Percentiles rank a stretch among this genome's conserved stretches.
These are phyloP conservation scores for Thielaviopsis euricoi DNA, from an alignment of 2,329 filamentous ascomycete genomes.

Conservation along the genomic window DNA sequence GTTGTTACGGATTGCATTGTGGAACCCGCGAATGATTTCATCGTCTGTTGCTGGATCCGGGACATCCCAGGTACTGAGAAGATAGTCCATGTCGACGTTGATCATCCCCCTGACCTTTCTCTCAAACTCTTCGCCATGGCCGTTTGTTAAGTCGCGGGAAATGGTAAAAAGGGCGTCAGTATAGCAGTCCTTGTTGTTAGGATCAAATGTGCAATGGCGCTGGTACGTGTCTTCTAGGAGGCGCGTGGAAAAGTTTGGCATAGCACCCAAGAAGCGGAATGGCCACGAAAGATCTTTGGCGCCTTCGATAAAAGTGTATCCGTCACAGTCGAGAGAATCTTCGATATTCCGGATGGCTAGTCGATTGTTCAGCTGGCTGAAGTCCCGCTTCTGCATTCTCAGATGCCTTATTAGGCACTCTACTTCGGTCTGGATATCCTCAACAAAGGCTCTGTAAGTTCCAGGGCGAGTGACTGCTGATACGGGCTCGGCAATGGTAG, in stretches of 20 bases:
- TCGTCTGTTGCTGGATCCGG: slow-evolving; percentile 14
- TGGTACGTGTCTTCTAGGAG: slow-evolving; percentile 12
- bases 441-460: slow-evolving; percentile 30
- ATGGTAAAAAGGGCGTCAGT: slow-evolving; percentile 12
- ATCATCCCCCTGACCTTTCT: slow-evolving; percentile 10
- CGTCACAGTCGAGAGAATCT: slow-evolving; percentile 15
- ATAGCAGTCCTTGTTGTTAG: slow-evolving; percentile 11
- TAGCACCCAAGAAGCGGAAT: slow-evolving; percentile 19
- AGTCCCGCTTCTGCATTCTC: slow-evolving; percentile 17
- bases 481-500: slow-evolving; percentile 19
- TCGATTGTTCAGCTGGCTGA: slow-evolving; percentile 16
- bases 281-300: slow-evolving; percentile 8
- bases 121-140: slow-evolving; percentile 11
- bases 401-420: slow-evolving; percentile 24
- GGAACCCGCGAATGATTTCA: slow-evolving; percentile 14
- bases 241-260: slow-evolving; percentile 18
- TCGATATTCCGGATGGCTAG: slow-evolving; percentile 17
- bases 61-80: slow-evolving; percentile 13
- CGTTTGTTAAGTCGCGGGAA: slow-evolving; percentile 8
- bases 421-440: slow-evolving; percentile 32
- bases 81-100: slow-evolving; percentile 11
- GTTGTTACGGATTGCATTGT: slow-evolving; percentile 14
- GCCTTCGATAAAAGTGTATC: slow-evolving; percentile 17
- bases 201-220: slow-evolving; percentile 9
- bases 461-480: slow-evolving; percentile 19